Conservation (phyloP, 2,329 filamentous ascomycete genomes). For the Stagonosporopsis tanaceti region DNA sequence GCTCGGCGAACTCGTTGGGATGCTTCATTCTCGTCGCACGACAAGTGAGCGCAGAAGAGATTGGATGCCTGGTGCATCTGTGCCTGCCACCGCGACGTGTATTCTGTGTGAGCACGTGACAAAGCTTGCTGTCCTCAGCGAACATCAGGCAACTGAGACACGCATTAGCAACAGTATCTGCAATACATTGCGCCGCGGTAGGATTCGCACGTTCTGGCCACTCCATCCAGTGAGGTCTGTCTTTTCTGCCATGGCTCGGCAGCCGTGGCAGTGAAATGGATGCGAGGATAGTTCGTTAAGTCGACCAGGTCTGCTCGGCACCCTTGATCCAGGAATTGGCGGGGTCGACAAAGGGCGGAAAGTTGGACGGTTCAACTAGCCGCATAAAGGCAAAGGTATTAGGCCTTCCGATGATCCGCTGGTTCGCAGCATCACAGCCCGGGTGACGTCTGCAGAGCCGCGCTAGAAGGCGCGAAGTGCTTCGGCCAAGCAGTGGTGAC, state of each 20-base stretch:
- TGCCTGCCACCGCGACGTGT: background rate
- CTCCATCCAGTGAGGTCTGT: background rate
- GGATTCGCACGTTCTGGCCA: background rate
- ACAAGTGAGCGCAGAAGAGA: background rate
- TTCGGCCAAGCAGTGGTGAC: conserved; percentile 28
- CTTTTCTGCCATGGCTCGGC: background rate
- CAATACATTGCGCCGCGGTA: background rate
- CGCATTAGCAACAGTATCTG: background rate
- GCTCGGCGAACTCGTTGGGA: no score
- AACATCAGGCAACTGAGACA: conserved; percentile 1
- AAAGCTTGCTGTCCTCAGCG: background rate
- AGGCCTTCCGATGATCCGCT: conserved; percentile 26
- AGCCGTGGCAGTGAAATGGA: background rate
- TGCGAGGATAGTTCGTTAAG: background rate
- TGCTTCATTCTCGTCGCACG: background rate
- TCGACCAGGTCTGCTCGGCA: conserved; percentile 3
- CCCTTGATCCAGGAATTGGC: background rate
- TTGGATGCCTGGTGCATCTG: background rate
- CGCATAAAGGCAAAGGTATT: conserved; percentile 21
- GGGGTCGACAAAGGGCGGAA: conserved; percentile 5
- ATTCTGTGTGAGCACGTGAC: background rate
- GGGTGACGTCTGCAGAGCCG: conserved; percentile 41
- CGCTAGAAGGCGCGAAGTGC: conserved; percentile 28
- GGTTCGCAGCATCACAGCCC: conserved; percentile 26
- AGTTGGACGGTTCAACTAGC: conserved; percentile 17